Base-by-base conservation (phyloP, 2,329 filamentous ascomycete species). In the Penicillium capsulatum region DNA sequence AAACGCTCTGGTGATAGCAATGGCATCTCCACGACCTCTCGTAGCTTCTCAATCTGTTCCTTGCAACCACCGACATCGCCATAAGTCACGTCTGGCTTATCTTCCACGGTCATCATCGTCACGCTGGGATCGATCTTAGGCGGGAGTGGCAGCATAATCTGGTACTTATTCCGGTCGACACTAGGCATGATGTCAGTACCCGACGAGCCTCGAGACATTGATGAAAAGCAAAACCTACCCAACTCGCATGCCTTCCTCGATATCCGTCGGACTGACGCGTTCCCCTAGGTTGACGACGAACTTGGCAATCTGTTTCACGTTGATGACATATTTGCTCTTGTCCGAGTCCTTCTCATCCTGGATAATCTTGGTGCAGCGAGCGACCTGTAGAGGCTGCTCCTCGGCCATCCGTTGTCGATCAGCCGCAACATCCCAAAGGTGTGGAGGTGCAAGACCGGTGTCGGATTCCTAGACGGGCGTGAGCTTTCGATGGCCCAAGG, bases 271-370 rank as follows among this genome's bases (percentile, higher is more conserved):
- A 61, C 86, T 94, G 55, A 98, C 92, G 50, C 92, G 84, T 64
- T 98, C 92, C 57, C 92, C 92, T 36, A 98, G 80, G 69, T 96
- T 92, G 52, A 98, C 92, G 35, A 98, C 92, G 60, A 98, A 98
- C 72, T 98, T 98, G 61, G 92, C 92, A 60, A 98, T 98, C 70
- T 98, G 92, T 76, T 98, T 98, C 57, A 98, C 91, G 70, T 98
- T 98, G 78, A 98, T 98, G 60, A 98, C 90, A 74, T 98, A 98
- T 81, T 97, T 98, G 80, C 86, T 94, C 80, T 98, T 98, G 49
- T 94, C 86, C 45, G 87, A 76, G 65, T 97, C 90, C 70, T 92
- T 91, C 65, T 95, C 90, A 63, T 97, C 91, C 46, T 89, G 83
- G 56, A 98, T 98, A 67, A 98, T 98, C 77, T 98, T 98, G 44